phyloP scores from a whole-genome alignment of 352 stramenopile species.

The Pythium plurisporium region DNA sequence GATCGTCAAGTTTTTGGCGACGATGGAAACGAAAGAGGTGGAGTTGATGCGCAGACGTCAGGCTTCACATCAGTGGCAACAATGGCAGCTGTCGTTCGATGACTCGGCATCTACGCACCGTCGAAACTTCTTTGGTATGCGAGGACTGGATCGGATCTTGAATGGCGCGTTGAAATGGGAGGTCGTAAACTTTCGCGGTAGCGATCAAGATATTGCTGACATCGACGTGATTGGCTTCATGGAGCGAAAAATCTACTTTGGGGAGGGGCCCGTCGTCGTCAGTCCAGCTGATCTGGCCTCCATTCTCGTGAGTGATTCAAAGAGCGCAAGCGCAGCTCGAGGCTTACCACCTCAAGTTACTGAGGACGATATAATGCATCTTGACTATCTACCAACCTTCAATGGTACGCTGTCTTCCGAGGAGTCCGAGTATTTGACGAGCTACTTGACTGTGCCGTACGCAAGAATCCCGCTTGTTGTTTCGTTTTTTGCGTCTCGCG shows the following conservation, averaged over 20 bases:
- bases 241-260: constrained; percentile 85
- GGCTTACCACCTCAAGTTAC: constrained; percentile 60
- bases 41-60: constrained; percentile 80
- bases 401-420: constrained; percentile 93
- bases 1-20: constrained; percentile 85
- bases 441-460: constrained; percentile 99
- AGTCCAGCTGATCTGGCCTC: constrained; percentile 67
- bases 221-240: constrained; percentile 87
- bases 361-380: constrained; percentile 98
- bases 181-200: constrained; percentile 83
- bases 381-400: constrained; percentile 95
- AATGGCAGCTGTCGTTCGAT: constrained; percentile 89
- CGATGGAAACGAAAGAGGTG: constrained; percentile 89
- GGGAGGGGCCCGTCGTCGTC: constrained; percentile 77
- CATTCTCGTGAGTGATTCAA: constrained; percentile 52
- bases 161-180: constrained; percentile 78
- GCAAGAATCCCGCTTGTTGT: constrained; percentile 96
- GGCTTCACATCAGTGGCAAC: constrained; percentile 71
- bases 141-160: constrained; percentile 59
- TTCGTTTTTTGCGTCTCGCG: constrained; percentile 94
- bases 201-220: constrained; percentile 86
- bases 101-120: constrained; percentile 66
- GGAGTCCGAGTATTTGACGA: constrained; percentile 97
- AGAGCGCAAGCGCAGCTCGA: constrained; percentile 27
- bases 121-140: constrained; percentile 76